Percentiles rank a stretch among this genome's conserved stretches.
Conservation (phyloP, 208 protist genomes). For the Leishmania amazonensis region DNA sequence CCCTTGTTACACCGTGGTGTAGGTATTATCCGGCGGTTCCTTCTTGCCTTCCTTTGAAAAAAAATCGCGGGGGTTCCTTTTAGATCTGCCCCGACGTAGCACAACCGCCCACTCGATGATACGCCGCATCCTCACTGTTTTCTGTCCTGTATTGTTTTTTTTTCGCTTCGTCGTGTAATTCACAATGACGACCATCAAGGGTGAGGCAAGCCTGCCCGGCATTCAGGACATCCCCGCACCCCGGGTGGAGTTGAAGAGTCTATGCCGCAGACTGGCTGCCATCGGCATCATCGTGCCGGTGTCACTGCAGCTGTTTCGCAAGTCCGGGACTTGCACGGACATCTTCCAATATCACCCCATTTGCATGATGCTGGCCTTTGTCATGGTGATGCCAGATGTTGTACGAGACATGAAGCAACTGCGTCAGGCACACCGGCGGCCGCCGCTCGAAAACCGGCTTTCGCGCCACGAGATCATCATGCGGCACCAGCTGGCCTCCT, state of each 20-base stretch:
- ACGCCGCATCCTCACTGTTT: not conserved
- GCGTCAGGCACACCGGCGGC: slow-evolving; percentile 1
- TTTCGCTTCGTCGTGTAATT: not conserved
- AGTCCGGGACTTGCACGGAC: slow-evolving; percentile 16
- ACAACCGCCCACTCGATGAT: not conserved
- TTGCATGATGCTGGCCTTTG: slow-evolving; percentile 47
- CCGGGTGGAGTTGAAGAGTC: slow-evolving; percentile 8
- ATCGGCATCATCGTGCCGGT: slow-evolving; percentile 16
- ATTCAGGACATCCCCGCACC: slow-evolving; percentile 7
- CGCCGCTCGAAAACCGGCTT: not conserved
- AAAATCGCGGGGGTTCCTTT: not conserved
- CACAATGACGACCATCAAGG: slow-evolving; percentile 1
- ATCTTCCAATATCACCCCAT: slow-evolving; percentile 64
- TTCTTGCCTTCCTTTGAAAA: not conserved
- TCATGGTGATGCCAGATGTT: slow-evolving; percentile 55
- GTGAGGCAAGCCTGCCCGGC: not conserved
- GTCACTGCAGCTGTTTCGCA: slow-evolving; percentile 8
- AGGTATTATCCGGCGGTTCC: not conserved
- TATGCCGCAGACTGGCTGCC: slow-evolving; percentile 24
- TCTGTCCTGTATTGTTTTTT: not conserved
- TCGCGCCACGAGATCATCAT: slow-evolving; percentile 28
- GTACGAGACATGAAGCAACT: slow-evolving; percentile 36
- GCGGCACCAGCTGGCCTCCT: slow-evolving; percentile 40
- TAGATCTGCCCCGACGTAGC: too few species aligned
- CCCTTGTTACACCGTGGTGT: not conserved